These are phyloP conservation scores for Penicillium sp. DNA, from an alignment of 2,329 filamentous ascomycete species.

Conservation along the genomic window DNA sequence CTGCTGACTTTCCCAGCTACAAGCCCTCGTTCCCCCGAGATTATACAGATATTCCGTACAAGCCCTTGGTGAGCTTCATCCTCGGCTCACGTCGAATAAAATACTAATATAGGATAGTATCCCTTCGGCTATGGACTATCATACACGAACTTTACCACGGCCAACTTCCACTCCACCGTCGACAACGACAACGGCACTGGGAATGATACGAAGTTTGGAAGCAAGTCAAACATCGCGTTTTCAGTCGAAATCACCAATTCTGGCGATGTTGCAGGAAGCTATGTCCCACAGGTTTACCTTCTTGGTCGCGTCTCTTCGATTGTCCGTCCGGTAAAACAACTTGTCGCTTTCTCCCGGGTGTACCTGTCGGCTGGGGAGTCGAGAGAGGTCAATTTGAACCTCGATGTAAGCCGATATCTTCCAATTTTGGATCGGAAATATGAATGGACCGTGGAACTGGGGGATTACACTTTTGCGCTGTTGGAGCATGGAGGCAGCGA, in stretches of 20 bases:
- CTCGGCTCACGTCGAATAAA: not conserved
- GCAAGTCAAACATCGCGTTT: slow-evolving; percentile 37
- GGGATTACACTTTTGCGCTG: slow-evolving; percentile 45
- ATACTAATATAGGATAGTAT: not conserved
- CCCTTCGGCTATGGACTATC: slow-evolving; percentile 8
- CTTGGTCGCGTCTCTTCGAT: slow-evolving; percentile 43
- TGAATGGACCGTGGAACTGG: slow-evolving; percentile 48
- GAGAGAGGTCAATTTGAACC: slow-evolving; percentile 19
- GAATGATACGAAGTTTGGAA: slow-evolving; percentile 23
- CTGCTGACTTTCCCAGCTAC: not conserved
- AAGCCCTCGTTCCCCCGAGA: slow-evolving; percentile 6
- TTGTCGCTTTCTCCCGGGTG: slow-evolving; percentile 45
- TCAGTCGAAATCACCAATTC: slow-evolving; percentile 36
- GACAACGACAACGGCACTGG: not conserved
- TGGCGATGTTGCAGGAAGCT: slow-evolving; percentile 36
- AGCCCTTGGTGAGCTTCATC: not conserved
- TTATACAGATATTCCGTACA: slow-evolving; percentile 5
- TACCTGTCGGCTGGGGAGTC: slow-evolving; percentile 40
- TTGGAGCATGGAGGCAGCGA: slow-evolving; percentile 42
- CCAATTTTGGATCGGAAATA: slow-evolving; percentile 44
- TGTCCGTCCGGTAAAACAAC: slow-evolving; percentile 46
- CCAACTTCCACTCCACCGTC: slow-evolving; percentile 18
- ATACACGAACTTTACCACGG: slow-evolving; percentile 1
- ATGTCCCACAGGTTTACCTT: slow-evolving; percentile 39
- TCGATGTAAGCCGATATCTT: slow-evolving; percentile 39